phyloP scores from a whole-genome alignment of 208 protist species.

The Leishmania aethiopica region DNA sequence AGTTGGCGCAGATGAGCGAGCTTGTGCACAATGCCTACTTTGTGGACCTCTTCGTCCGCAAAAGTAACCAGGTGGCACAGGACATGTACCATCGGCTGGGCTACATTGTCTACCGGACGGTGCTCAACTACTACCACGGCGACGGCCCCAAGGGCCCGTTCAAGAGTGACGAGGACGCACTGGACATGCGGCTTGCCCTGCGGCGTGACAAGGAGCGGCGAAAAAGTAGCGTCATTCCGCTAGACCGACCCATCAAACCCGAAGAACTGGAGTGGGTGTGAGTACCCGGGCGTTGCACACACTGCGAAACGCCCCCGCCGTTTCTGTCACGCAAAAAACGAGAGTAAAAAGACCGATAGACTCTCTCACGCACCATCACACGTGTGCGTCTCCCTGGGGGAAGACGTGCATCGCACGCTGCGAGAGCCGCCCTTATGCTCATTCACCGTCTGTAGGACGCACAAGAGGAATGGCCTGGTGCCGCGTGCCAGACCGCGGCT shows the following conservation, averaged over 20 bases:
- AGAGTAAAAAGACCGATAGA: not conserved
- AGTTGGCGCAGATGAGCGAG: slow-evolving; percentile 91
- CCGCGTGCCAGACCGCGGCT: not conserved
- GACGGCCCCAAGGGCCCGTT: slow-evolving; percentile 58
- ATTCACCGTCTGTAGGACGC: not conserved
- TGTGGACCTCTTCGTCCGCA: slow-evolving; percentile 99
- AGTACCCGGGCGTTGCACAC: not conserved
- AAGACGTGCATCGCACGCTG: not conserved
- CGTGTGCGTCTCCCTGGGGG: not conserved
- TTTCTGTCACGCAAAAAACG: not conserved
- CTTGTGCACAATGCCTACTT: slow-evolving; percentile 97
- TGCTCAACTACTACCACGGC: slow-evolving; percentile 86
- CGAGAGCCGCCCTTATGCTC: not conserved
- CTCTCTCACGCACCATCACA: not conserved
- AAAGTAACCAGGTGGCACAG: slow-evolving; percentile 97
- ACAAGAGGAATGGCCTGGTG: not conserved
- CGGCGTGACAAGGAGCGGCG: slow-evolving; percentile 84
- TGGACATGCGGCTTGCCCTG: slow-evolving; percentile 98
- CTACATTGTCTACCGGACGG: slow-evolving; percentile 97
- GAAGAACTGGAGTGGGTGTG: slow-evolving; percentile 89
- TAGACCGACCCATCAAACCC: slow-evolving; percentile 70
- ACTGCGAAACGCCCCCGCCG: not conserved
- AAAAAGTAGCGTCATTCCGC: slow-evolving; percentile 76
- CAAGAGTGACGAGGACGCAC: slow-evolving; percentile 83
- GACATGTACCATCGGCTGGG: slow-evolving; percentile 98